Evolutionary conservation across 768 basidiomycete species (phyloP).

Genomic region (Porpolomopsis calyptriformis): DNA sequence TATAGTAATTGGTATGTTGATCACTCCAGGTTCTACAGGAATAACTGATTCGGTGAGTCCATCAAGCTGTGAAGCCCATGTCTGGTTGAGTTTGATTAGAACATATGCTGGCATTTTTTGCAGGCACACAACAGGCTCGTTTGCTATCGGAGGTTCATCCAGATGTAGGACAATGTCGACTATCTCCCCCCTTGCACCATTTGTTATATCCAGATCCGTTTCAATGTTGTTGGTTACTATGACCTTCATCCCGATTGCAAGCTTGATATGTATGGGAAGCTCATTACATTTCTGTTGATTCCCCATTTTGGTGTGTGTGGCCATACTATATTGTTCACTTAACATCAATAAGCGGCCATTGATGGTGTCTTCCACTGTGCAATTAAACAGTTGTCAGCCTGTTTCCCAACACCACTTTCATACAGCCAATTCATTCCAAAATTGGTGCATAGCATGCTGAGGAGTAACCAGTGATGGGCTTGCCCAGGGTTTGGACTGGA

Average conservation of each 20-base stretch:
- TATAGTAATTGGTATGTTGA: background rate
- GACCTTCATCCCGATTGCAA: slow-evolving; percentile 27
- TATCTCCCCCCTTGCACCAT: slow-evolving; percentile 28
- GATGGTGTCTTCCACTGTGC: slow-evolving; percentile 17
- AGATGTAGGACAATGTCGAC: slow-evolving; percentile 23
- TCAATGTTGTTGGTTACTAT: too few relatives aligned
- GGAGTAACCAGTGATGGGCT: slow-evolving; percentile 20
- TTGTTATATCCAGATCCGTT: slow-evolving; percentile 29
- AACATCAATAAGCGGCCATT: slow-evolving; percentile 3
- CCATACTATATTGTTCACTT: slow-evolving; percentile 6
- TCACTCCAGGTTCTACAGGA: slow-evolving; percentile 14
- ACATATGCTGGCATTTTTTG: slow-evolving; percentile 22
- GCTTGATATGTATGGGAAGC: slow-evolving; percentile 14
- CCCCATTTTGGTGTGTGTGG: slow-evolving; percentile 7
- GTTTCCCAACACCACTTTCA: slow-evolving; percentile 14
- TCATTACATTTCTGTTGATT: slow-evolving; percentile 6
- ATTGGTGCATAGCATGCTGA: slow-evolving; percentile 17
- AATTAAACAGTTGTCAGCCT: slow-evolving; percentile 14
- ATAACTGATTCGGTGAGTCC: slow-evolving; percentile 20
- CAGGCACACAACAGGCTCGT: slow-evolving; percentile 11
- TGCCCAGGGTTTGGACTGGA: slow-evolving; percentile 13
- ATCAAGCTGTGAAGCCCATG: slow-evolving; percentile 11
- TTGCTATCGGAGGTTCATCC: slow-evolving; percentile 15
- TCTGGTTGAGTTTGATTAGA: slow-evolving; percentile 21
- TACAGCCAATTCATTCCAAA: slow-evolving; percentile 19